A percentile compares a stretch with the other conserved stretches of the same genome.
These are phyloP conservation scores for Nymphaea thermarum DNA, from an alignment of 164 flowering plant genomes.

Conservation along the genomic window DNA sequence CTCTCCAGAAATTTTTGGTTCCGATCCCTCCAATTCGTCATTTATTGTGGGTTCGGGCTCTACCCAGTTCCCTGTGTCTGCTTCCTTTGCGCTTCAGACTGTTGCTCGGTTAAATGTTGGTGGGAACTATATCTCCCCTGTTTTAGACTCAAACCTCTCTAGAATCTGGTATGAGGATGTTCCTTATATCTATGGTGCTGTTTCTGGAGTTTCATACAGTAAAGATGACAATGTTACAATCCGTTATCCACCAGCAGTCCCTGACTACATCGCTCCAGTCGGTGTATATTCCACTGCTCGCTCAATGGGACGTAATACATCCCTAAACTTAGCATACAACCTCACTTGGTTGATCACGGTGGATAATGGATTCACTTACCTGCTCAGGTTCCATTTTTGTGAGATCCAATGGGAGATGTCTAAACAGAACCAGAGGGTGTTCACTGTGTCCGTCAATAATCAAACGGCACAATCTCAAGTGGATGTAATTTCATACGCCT, in stretches of 20 bases:
- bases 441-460: conserved; percentile 48
- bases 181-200: conserved; percentile 44
- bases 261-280: conserved; percentile 49
- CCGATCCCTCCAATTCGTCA: background rate
- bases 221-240: conserved; percentile 25
- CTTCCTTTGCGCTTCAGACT: background rate
- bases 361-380: conserved; percentile 59
- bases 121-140: conserved; percentile 7
- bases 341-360: conserved; percentile 65
- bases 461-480: conserved; percentile 47
- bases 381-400: conserved; percentile 90
- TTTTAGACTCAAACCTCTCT: conserved; percentile 14
- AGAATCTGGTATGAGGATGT: conserved; percentile 34
- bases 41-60: background rate
- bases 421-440: conserved; percentile 55
- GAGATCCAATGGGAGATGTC: conserved; percentile 30
- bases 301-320: conserved; percentile 49
- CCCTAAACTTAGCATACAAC: conserved; percentile 41
- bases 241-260: conserved; percentile 23
- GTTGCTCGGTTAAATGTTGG: conserved; percentile 7
- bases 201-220: conserved; percentile 36
- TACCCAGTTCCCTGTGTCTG: background rate
- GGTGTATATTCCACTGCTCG: conserved; percentile 59
- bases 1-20: conserved; percentile 18
- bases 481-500: conserved; percentile 46